Percentiles rank a stretch among this genome's conserved stretches.
Evolutionary conservation across 2,329 filamentous ascomycete genomes (phyloP).

Genomic region (Pyrenochaeta sp.): DNA sequence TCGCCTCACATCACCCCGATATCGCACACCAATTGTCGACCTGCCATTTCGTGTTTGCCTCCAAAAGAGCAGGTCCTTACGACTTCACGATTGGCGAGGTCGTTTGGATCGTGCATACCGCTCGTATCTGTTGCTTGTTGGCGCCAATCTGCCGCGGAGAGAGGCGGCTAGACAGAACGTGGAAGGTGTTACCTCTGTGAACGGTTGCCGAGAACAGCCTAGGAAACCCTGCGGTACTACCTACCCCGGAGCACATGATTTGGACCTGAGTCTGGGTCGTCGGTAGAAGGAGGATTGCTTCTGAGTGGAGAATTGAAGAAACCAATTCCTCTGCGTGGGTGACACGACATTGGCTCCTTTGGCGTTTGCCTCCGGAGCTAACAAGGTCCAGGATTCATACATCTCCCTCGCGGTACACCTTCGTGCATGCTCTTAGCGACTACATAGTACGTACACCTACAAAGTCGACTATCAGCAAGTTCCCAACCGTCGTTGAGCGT

Average conservation of each 20-base stretch:
- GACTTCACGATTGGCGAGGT: conserved; percentile 20
- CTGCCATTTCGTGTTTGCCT: neutral
- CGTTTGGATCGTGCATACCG: conserved; percentile 21
- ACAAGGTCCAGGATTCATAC: no score
- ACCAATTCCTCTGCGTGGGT: neutral
- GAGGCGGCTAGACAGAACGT: conserved; percentile 27
- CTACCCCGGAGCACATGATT: conserved; percentile 6
- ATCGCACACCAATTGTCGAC: conserved; percentile 18
- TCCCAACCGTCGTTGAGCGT: conserved; percentile 2
- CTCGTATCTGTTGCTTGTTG: conserved; percentile 18
- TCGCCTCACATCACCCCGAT: conserved; percentile 18
- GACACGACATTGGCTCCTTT: neutral
- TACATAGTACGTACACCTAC: no score
- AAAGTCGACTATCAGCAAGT: no score
- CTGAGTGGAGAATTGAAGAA: conserved; percentile 4
- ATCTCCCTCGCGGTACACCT: no score
- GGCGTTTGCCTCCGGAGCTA: no score
- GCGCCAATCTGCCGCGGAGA: conserved; percentile 13
- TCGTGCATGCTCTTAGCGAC: no score
- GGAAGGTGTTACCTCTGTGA: conserved; percentile 42
- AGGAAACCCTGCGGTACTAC: conserved; percentile 13
- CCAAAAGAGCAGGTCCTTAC: conserved; percentile 21
- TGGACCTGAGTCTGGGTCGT: conserved; percentile 13
- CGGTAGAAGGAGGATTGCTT: conserved; percentile 6
- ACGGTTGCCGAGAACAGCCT: conserved; percentile 22